Evolutionary conservation across 1,139 yeast genomes (phyloP).

Genomic region (Taphrina sp.): DNA sequence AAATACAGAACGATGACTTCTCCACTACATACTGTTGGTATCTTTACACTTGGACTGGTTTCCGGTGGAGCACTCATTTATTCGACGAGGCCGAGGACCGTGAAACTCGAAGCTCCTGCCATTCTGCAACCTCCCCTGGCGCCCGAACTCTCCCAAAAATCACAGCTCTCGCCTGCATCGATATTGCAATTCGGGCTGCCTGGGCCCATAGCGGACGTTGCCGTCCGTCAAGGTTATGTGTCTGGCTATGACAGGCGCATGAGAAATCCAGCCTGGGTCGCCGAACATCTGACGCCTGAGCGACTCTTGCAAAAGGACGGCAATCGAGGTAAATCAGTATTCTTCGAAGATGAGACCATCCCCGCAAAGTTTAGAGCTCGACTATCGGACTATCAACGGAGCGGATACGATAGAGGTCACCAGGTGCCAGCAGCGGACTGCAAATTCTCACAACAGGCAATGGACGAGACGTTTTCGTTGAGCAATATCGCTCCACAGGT

Average conservation of each 20-base stretch:
- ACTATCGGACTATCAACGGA: constrained; percentile 81
- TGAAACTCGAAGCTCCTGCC: not conserved
- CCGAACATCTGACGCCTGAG: constrained; percentile 83
- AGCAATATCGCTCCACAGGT: constrained; percentile 96
- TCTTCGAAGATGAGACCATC: constrained; percentile 81
- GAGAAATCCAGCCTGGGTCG: constrained; percentile 81
- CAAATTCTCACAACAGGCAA: constrained; percentile 79
- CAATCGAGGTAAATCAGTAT: constrained; percentile 76
- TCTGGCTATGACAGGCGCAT: constrained; percentile 83
- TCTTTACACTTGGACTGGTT: constrained; percentile 17
- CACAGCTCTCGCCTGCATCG: constrained; percentile 36
- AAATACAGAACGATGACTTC: not conserved
- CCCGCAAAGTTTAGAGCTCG: constrained; percentile 74
- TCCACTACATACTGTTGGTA: constrained; percentile 16
- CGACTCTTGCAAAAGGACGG: constrained; percentile 52
- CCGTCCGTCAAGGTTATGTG: constrained; percentile 69
- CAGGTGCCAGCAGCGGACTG: constrained; percentile 88
- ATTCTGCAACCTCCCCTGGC: not conserved
- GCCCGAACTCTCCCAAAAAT: constrained; percentile 9
- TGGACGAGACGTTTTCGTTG: constrained; percentile 88
- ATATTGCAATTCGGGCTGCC: constrained; percentile 91
- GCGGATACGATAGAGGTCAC: constrained; percentile 97
- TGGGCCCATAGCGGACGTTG: constrained; percentile 86
- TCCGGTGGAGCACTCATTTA: constrained; percentile 29
- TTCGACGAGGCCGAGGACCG: constrained; percentile 1